These are phyloP conservation scores for Aspergillus sclerotioniger DNA, from an alignment of 495 filamentous ascomycete genomes.

Conservation along the genomic window DNA sequence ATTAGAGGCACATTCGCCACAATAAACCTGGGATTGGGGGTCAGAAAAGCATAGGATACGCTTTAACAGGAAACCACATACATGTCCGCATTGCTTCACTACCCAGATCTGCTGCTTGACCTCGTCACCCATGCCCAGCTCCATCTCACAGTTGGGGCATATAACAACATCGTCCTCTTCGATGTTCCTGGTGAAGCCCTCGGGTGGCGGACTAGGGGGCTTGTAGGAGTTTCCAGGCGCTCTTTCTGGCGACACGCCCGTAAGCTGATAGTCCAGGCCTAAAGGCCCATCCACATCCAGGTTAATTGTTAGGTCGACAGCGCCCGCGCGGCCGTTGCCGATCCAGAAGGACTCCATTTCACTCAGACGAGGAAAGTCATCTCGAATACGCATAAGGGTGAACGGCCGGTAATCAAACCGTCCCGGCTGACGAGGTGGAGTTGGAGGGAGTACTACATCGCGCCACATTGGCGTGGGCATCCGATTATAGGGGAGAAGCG, in stretches of 20 bases:
- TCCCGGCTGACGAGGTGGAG: neutral
- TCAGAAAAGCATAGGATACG: neutral
- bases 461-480: conserved; percentile 5
- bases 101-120: conserved; percentile 70
- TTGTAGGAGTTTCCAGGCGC: conserved; percentile 53
- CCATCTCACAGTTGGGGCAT: conserved; percentile 70
- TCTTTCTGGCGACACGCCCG: conserved; percentile 25
- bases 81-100: conserved; percentile 72
- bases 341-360: conserved; percentile 23
- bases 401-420: no score
- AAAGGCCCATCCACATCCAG: conserved; percentile 24
- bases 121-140: conserved; percentile 61
- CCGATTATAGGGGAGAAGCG: neutral
- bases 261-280: conserved; percentile 15
- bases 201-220: conserved; percentile 53
- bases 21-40: conserved; percentile 58
- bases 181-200: conserved; percentile 64
- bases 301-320: conserved; percentile 26
- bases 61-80: conserved; percentile 38
- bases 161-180: conserved; percentile 61
- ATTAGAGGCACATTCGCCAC: conserved; percentile 61
- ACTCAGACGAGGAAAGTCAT: conserved; percentile 7
- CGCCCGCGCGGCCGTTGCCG: conserved; percentile 14
- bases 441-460: neutral
- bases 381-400: no score